Evolutionary conservation across 495 filamentous ascomycete species (phyloP).

Genomic region (Penicillium antarcticum): DNA sequence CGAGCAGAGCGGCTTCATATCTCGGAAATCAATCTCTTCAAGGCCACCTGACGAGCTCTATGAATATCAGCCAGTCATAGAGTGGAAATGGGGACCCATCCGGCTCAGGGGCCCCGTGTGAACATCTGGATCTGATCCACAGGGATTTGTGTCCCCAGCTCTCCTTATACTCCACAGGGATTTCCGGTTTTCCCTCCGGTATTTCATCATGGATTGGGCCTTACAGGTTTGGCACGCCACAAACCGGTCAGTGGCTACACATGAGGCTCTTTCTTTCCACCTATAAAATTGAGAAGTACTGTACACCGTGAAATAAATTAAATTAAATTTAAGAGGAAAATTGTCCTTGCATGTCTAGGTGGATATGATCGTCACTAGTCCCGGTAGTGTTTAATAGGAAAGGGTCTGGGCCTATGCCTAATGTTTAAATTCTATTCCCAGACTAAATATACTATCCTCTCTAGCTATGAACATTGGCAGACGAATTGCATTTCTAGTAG

Average conservation of each 20-base stretch:
- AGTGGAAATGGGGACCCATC: background rate
- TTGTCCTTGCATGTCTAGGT: background rate
- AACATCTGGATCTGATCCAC: slow-evolving; percentile 5
- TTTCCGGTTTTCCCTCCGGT: slow-evolving; percentile 4
- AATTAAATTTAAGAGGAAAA: background rate
- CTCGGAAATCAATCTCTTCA: slow-evolving; percentile 21
- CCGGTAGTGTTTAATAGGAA: background rate
- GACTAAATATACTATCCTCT: too few relatives aligned
- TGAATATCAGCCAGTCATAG: slow-evolving; percentile 1
- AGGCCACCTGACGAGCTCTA: slow-evolving; percentile 22
- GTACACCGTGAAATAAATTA: too few relatives aligned
- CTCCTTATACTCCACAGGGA: background rate
- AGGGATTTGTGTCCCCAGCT: background rate
- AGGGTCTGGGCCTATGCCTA: background rate
- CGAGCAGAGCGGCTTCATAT: background rate
- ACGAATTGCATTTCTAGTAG: too few relatives aligned
- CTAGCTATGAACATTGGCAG: too few relatives aligned
- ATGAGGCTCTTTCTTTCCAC: background rate
- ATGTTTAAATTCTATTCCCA: too few relatives aligned
- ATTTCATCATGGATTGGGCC: background rate
- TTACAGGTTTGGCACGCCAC: too few relatives aligned
- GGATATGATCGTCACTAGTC: slow-evolving; percentile 9
- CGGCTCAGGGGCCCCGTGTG: background rate
- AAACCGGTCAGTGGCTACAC: too few relatives aligned
- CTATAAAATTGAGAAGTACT: too few relatives aligned